A percentile compares a stretch with the other conserved stretches of the same genome.
These are phyloP conservation scores for Neurospora africana DNA, from an alignment of 495 filamentous ascomycete genomes.

Conservation along the genomic window DNA sequence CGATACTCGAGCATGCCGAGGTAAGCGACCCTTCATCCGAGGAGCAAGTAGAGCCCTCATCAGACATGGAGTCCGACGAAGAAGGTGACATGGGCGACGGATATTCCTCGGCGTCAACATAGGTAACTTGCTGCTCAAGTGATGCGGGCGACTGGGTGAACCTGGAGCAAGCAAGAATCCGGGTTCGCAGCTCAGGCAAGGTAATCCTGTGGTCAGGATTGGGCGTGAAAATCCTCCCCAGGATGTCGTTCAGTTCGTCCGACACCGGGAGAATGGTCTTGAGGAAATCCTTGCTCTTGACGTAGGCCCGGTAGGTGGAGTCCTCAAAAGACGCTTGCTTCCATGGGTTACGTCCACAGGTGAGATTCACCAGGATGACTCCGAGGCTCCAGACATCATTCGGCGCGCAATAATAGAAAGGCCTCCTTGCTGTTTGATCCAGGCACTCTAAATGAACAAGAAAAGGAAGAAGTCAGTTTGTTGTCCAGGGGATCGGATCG, in stretches of 20 bases:
- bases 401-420: constrained; percentile 81
- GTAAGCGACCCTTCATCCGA: constrained; percentile 37
- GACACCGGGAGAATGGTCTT: constrained; percentile 89
- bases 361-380: constrained; percentile 94
- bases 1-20: constrained; percentile 35
- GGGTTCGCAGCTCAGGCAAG: constrained; percentile 66
- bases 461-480: constrained; percentile 21
- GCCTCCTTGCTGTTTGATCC: constrained; percentile 66
- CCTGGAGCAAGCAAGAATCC: constrained; percentile 64
- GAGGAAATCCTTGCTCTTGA: constrained; percentile 77
- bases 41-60: constrained; percentile 35
- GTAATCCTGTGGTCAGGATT: constrained; percentile 79
- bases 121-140: constrained; percentile 26
- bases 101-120: constrained; percentile 36
- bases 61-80: constrained; percentile 28
- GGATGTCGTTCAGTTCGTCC: constrained; percentile 76
- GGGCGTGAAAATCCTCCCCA: constrained; percentile 81
- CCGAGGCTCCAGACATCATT: constrained; percentile 98
- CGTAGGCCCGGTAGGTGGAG: constrained; percentile 88
- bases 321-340: constrained; percentile 89
- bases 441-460: constrained; percentile 67
- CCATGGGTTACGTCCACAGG: constrained; percentile 97
- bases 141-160: constrained; percentile 51
- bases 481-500: neutral
- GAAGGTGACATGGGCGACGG: constrained; percentile 31